Percentiles rank a stretch among this genome's conserved stretches.
Conservation (phyloP, 2,329 filamentous ascomycete species). For the Diaporthe capsici region DNA sequence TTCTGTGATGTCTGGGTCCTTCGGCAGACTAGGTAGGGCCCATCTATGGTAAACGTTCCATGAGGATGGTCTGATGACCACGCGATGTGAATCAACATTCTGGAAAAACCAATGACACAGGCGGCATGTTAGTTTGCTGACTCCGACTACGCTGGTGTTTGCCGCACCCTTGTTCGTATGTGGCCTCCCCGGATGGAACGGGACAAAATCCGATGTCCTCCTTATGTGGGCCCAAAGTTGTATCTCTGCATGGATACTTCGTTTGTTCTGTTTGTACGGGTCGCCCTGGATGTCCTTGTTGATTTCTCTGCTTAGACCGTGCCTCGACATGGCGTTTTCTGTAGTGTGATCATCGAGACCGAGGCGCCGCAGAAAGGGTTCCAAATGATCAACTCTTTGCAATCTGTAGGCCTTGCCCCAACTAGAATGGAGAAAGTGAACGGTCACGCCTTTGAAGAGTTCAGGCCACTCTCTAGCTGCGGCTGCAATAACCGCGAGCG, state of each 20-base stretch:
- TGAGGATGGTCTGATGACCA: neutral
- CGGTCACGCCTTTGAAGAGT: neutral
- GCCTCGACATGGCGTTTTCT: neutral
- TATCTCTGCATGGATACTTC: neutral
- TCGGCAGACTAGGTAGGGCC: neutral
- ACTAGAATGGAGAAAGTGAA: neutral
- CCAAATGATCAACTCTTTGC: neutral
- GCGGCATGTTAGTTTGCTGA: neutral
- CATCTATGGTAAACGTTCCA: neutral
- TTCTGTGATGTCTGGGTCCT: neutral
- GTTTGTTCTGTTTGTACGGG: neutral
- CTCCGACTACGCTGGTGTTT: neutral
- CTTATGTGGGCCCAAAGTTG: neutral
- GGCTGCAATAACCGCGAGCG: neutral
- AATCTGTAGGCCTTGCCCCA: neutral
- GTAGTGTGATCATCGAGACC: neutral
- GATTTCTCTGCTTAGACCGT: neutral
- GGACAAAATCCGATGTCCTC: neutral
- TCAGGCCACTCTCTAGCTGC: neutral
- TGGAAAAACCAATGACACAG: neutral
- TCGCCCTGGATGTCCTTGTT: neutral
- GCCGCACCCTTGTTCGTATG: neutral
- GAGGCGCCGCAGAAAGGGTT: neutral
- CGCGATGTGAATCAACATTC: neutral
- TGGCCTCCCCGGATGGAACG: neutral